phyloP scores from a whole-genome alignment of 176 grass and related monocot species.

The Triticum timopheevii region DNA sequence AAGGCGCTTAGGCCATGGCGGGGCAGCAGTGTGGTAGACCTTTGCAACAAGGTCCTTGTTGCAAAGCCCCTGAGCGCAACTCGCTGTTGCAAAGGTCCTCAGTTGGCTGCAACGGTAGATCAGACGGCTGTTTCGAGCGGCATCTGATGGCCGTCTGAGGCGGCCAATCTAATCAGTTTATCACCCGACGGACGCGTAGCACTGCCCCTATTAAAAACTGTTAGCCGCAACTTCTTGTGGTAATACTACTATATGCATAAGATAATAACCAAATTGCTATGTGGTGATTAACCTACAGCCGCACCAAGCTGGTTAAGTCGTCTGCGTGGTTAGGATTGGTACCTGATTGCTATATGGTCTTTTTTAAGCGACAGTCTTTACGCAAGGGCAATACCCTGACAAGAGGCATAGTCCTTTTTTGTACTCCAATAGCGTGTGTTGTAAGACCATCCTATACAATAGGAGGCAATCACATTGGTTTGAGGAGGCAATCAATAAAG shows the following conservation, averaged over 20 bases:
- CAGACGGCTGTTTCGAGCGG: no score
- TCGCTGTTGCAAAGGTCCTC: no score
- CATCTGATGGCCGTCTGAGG: no score
- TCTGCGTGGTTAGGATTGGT: neutral
- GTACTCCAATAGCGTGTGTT: neutral
- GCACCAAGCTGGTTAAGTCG: neutral
- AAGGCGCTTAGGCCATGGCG: no score
- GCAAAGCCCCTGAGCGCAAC: no score
- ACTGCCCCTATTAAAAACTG: neutral
- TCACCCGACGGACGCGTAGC: no score
- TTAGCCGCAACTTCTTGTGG: neutral
- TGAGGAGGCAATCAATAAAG: neutral
- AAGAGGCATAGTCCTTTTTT: neutral
- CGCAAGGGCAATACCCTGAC: neutral
- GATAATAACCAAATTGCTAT: neutral
- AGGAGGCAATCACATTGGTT: neutral
- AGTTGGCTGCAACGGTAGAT: no score
- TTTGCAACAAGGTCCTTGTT: no score
- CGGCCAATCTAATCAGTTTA: no score
- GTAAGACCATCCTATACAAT: neutral
- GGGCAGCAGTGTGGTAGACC: no score
- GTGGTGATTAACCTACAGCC: neutral
- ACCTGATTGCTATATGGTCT: neutral
- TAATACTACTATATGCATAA: constrained; percentile 16
- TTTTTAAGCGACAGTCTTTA: neutral